These are phyloP conservation scores for Leccinum fibrillosum DNA, from an alignment of 768 basidiomycete species.

Conservation along the genomic window DNA sequence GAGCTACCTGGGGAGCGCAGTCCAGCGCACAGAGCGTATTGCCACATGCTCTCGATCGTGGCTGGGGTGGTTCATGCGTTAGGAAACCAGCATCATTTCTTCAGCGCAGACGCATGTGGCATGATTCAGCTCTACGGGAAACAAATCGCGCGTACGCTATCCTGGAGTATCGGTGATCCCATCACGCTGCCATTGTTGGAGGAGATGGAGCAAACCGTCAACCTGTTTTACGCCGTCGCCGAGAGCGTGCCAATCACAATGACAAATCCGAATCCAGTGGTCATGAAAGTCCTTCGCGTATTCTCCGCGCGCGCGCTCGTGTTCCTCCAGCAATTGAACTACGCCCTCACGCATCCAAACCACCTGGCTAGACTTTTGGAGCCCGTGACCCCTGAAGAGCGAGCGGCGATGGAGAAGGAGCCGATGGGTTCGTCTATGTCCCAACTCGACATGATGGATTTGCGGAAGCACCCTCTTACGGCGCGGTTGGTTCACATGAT, in stretches of 20 bases:
- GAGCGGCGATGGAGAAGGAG: slow-evolving; percentile 64
- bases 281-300: slow-evolving; percentile 61
- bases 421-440: slow-evolving; percentile 31
- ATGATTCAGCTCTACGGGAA: slow-evolving; percentile 82
- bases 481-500: slow-evolving; percentile 69
- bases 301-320: slow-evolving; percentile 68
- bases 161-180: slow-evolving; percentile 78
- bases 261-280: slow-evolving; percentile 37
- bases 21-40: slow-evolving; percentile 79
- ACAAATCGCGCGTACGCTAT: slow-evolving; percentile 72
- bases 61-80: slow-evolving; percentile 65
- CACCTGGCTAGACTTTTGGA: slow-evolving; percentile 81
- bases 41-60: slow-evolving; percentile 77
- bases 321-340: slow-evolving; percentile 85
- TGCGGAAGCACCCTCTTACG: slow-evolving; percentile 66
- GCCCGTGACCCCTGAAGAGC: slow-evolving; percentile 74
- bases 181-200: slow-evolving; percentile 76
- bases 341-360: slow-evolving; percentile 88
- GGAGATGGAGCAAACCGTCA: slow-evolving; percentile 79
- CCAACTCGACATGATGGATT: slow-evolving; percentile 51
- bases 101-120: slow-evolving; percentile 81
- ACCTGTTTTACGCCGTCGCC: slow-evolving; percentile 74
- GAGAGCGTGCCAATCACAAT: slow-evolving; percentile 33
- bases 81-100: slow-evolving; percentile 67
- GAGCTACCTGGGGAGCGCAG: slow-evolving; percentile 75